These are phyloP conservation scores for Cystobasidium ongulense DNA, from an alignment of 768 basidiomycete species.

Conservation along the genomic window DNA sequence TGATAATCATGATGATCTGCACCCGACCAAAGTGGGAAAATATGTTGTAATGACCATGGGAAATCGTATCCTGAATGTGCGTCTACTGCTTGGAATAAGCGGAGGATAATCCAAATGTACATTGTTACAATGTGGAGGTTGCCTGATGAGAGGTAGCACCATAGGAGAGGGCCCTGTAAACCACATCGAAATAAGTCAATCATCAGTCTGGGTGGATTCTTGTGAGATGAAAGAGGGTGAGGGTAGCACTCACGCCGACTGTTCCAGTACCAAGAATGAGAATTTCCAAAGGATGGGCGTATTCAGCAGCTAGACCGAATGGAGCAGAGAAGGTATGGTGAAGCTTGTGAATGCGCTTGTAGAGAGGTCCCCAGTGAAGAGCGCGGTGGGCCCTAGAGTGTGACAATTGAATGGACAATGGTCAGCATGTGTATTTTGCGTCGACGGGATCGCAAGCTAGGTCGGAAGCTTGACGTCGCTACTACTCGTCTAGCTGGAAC, in stretches of 20 bases:
- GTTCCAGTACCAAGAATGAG: slow-evolving; percentile 90
- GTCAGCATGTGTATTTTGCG: too few relatives aligned
- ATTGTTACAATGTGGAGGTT: slow-evolving; percentile 86
- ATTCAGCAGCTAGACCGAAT: slow-evolving; percentile 94
- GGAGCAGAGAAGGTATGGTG: slow-evolving; percentile 97
- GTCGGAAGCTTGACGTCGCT: too few relatives aligned
- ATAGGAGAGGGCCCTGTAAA: slow-evolving; percentile 18
- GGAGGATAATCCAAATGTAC: slow-evolving; percentile 84
- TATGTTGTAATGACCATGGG: slow-evolving; percentile 91
- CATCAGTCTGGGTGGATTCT: too few relatives aligned
- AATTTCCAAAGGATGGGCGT: slow-evolving; percentile 93
- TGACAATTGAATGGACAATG: not conserved
- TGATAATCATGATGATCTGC: slow-evolving; percentile 72
- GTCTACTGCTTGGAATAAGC: slow-evolving; percentile 94
- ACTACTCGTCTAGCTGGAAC: too few relatives aligned
- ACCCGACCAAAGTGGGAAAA: slow-evolving; percentile 91
- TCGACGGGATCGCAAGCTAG: too few relatives aligned
- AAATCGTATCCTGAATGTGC: slow-evolving; percentile 82
- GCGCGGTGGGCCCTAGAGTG: slow-evolving; percentile 65
- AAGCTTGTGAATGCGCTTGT: slow-evolving; percentile 47
- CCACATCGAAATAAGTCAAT: not conserved
- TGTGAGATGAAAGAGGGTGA: slow-evolving; percentile 72
- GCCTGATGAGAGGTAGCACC: slow-evolving; percentile 55
- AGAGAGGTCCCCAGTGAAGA: slow-evolving; percentile 61
- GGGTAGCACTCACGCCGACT: slow-evolving; percentile 49